These are phyloP conservation scores for Peribolospora kevripleyi DNA, from an alignment of 768 basidiomycete species.

Conservation along the genomic window DNA sequence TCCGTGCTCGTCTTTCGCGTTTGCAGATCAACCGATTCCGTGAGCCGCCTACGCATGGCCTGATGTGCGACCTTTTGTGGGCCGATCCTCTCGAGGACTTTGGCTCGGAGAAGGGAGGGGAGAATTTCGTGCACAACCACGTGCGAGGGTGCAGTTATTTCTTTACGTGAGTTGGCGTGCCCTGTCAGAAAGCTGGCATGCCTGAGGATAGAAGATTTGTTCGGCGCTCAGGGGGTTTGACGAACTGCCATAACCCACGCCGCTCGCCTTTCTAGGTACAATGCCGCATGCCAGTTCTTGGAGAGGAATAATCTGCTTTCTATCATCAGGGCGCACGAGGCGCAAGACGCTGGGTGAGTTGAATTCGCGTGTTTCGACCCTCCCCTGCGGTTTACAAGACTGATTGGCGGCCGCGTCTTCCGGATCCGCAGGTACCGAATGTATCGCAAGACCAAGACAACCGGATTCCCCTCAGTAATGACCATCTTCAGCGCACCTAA, in stretches of 20 bases:
- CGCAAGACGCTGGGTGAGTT: conserved; percentile 83
- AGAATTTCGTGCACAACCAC: conserved; percentile 83
- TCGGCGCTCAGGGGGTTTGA: neutral
- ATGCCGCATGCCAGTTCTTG: conserved; percentile 88
- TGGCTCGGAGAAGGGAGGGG: conserved; percentile 71
- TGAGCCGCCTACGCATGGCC: conserved; percentile 84
- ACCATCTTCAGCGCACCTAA: conserved; percentile 99
- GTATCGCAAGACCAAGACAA: conserved; percentile 96
- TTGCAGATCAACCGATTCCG: conserved; percentile 83
- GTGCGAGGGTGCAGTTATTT: conserved; percentile 94
- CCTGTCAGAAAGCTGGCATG: neutral
- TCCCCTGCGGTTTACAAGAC: neutral
- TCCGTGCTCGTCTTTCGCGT: neutral
- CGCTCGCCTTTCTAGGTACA: conserved; percentile 39
- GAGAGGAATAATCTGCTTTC: conserved; percentile 90
- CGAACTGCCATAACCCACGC: neutral
- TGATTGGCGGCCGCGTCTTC: neutral
- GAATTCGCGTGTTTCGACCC: neutral
- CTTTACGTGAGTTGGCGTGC: conserved; percentile 43
- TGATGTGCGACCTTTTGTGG: conserved; percentile 99
- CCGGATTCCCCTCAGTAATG: conserved; percentile 97
- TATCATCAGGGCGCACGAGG: conserved; percentile 94
- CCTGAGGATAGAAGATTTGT: neutral
- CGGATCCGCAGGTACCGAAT: conserved; percentile 31
- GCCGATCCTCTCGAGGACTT: conserved; percentile 95